Percentiles rank a stretch among this genome's conserved stretches.
These are phyloP conservation scores for Yamadazyma insecticola DNA, from an alignment of 805 yeast species.

Conservation along the genomic window DNA sequence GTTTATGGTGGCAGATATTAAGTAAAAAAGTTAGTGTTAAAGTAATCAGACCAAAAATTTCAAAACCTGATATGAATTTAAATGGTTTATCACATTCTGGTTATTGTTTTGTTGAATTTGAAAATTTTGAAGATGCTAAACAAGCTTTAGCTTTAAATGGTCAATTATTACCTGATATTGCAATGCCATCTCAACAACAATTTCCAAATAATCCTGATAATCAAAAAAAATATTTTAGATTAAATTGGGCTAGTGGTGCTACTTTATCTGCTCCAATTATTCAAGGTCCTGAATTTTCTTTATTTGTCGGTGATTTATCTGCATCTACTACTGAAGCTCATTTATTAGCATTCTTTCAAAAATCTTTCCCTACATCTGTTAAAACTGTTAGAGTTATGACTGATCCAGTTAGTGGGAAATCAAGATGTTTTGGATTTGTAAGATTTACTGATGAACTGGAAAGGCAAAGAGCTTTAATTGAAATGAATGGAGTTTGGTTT, in stretches of 20 bases:
- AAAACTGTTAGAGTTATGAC: constrained; percentile 85
- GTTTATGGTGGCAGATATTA: constrained; percentile 56
- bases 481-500: constrained; percentile 78
- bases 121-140: constrained; percentile 62
- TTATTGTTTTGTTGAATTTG: constrained; percentile 76
- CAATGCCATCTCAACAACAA: constrained; percentile 40
- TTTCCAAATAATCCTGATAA: constrained; percentile 39
- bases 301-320: constrained; percentile 79
- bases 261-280: constrained; percentile 67
- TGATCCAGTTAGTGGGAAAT: constrained; percentile 72
- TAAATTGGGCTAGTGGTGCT: constrained; percentile 85
- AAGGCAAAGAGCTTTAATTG: constrained; percentile 60
- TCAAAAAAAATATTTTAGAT: constrained; percentile 59
- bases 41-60: constrained; percentile 47
- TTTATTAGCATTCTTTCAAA: constrained; percentile 65
- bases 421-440: constrained; percentile 79
- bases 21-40: constrained; percentile 60
- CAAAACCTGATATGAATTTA: constrained; percentile 16
- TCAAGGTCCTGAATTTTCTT: constrained; percentile 69
- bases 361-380: constrained; percentile 55
- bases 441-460: constrained; percentile 69
- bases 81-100: constrained; percentile 42
- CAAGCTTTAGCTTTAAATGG: constrained; percentile 66
- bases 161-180: constrained; percentile 54
- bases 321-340: constrained; percentile 81